Evolutionary conservation across 495 filamentous ascomycete species (phyloP).

Genomic region (Emericellopsis terricola): DNA sequence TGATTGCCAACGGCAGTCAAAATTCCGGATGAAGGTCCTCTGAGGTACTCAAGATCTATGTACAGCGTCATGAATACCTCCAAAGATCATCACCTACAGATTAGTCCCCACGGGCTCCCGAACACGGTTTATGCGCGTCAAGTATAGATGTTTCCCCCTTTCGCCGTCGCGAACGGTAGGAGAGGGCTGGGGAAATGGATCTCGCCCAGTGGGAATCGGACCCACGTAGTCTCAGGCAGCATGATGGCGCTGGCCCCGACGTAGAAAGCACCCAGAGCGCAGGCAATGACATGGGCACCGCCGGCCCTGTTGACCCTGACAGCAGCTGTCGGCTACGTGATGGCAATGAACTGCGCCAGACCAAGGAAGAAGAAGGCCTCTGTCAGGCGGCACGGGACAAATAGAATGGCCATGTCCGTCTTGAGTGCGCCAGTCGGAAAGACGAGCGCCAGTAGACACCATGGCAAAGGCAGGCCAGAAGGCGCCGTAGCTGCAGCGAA

Average conservation of each 20-base stretch:
- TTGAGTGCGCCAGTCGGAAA: slow-evolving; percentile 64
- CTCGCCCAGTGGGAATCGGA: slow-evolving; percentile 2
- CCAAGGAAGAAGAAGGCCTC: slow-evolving; percentile 68
- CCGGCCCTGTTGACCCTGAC: slow-evolving; percentile 45
- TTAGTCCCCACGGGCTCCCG: too few species aligned
- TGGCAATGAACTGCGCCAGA: slow-evolving; percentile 38
- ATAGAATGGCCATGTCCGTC: slow-evolving; percentile 78
- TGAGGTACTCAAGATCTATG: too few species aligned
- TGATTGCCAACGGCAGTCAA: too few species aligned
- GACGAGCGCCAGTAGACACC: slow-evolving; percentile 86
- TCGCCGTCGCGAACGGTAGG: too few species aligned
- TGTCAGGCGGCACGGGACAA: slow-evolving; percentile 72
- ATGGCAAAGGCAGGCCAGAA: slow-evolving; percentile 83
- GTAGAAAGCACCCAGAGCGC: slow-evolving; percentile 77
- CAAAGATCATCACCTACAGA: too few species aligned
- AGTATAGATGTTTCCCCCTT: too few species aligned
- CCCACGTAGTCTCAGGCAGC: slow-evolving; percentile 3
- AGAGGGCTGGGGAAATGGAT: too few species aligned
- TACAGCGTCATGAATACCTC: too few species aligned
- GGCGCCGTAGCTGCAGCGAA: slow-evolving; percentile 77
- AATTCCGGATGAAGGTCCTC: too few species aligned
- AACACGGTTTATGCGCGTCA: too few species aligned
- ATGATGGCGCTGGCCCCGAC: slow-evolving; percentile 70
- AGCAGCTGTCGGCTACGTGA: slow-evolving; percentile 6
- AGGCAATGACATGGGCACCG: slow-evolving; percentile 61